Evolutionary conservation across 2,329 filamentous ascomycete species (phyloP), one percentile per base, ranked within the genome.

Genomic region (Trichoderma arundinaceum): DNA sequence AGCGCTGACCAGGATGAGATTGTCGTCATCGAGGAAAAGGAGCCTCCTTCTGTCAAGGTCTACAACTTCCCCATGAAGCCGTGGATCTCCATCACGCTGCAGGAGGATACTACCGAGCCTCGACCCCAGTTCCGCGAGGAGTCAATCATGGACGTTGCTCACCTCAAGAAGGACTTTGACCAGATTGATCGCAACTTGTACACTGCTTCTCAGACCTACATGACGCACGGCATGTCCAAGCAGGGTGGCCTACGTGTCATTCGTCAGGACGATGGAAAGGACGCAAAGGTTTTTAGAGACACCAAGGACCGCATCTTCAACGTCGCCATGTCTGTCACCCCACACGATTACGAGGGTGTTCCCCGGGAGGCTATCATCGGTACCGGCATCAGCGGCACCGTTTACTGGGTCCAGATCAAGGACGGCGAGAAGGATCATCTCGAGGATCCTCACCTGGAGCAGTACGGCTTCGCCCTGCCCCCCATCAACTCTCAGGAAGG

Each of bases 41-140:
- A 87, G 59, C 78, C 86, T 4, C 80, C 83, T 52, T 84, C 88
- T 32, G 88, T 97, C 70, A 89, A 87, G 75, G 94, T 98, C 53
- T 95, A 92, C 81, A 96, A 96, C 77, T 97, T 99, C 77, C 95
- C 95, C 15, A 92, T 99, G 90, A 92, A 91, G 77, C 95, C 95
- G 4, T 99, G 96, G 84, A 94, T 96, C 70, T 91, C 94, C 19
- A 95, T 99, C 74, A 88, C 87, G 12, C 86, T 98, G 72, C 82
- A 87, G 75, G 81, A 86, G 69, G 78, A 83, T 67, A 78, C 83
- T 67, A 78, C 84, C 13, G 82, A 87, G 66, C 77, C 83, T 32
- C 84, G 86, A 15, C 84, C 89, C 3, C 79, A 83, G 58, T 89
- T 98, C 76, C 89, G 90, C 43, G 88, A 92, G 65, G 90, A 94